These are phyloP conservation scores for Diplosphaera chodatii DNA, from an alignment of 139 green algal species.

Conservation along the genomic window DNA sequence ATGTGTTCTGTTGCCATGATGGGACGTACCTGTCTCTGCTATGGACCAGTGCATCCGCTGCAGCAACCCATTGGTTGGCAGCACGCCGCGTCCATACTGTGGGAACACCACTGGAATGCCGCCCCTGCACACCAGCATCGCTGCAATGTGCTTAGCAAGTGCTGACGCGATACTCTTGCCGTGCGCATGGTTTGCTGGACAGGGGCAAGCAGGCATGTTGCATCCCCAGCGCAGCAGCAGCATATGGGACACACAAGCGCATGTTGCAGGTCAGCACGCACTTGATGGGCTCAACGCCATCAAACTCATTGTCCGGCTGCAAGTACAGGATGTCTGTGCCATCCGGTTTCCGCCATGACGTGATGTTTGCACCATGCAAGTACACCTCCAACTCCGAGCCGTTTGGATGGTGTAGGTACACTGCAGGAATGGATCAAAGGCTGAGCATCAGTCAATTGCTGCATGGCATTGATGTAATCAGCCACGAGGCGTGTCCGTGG, in stretches of 20 bases:
- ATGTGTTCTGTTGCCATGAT: too few relatives aligned
- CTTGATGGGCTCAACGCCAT: slow-evolving; percentile 22
- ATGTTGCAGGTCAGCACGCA: too few relatives aligned
- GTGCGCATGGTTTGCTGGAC: too few relatives aligned
- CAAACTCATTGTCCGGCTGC: slow-evolving; percentile 15
- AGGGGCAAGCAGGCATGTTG: too few relatives aligned
- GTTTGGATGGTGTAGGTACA: slow-evolving; percentile 27
- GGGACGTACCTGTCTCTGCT: slow-evolving; percentile 6
- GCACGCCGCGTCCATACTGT: slow-evolving; percentile 15
- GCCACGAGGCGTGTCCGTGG: too few relatives aligned
- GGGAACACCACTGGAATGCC: slow-evolving; percentile 34
- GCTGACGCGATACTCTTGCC: too few relatives aligned
- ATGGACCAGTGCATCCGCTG: slow-evolving; percentile 37
- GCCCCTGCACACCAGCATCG: slow-evolving; percentile 18
- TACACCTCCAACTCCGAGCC: slow-evolving; percentile 20
- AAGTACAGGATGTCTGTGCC: slow-evolving; percentile 34
- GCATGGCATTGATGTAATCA: too few relatives aligned
- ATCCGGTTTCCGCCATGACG: slow-evolving; percentile 21
- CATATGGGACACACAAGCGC: too few relatives aligned
- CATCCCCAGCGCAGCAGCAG: too few relatives aligned
- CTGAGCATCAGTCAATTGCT: neutral
- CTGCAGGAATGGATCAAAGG: neutral
- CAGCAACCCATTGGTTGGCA: slow-evolving; percentile 36
- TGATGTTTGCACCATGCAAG: slow-evolving; percentile 33
- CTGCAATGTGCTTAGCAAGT: too few relatives aligned